Percentiles rank a stretch among this genome's conserved stretches.
These are phyloP conservation scores for Termitomyces sp. DNA, from an alignment of 768 basidiomycete genomes.

Conservation along the genomic window DNA sequence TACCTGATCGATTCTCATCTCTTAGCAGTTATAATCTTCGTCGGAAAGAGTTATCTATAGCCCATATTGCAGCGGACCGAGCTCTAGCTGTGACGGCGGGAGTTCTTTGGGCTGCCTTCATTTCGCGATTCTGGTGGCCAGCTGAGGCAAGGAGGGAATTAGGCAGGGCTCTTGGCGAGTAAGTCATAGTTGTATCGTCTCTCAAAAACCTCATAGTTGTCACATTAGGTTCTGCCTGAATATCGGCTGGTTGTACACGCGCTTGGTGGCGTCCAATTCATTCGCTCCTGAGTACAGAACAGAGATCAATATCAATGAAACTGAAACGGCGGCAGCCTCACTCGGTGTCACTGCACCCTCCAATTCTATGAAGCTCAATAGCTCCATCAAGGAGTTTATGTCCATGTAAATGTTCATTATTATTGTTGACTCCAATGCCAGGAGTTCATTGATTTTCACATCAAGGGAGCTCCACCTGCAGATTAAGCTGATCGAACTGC, in stretches of 20 bases:
- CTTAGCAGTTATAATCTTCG: constrained; percentile 71
- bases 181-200: constrained; percentile 1
- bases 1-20: background rate
- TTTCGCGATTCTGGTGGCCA: constrained; percentile 95
- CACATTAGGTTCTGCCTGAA: constrained; percentile 78
- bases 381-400: constrained; percentile 84
- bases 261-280: constrained; percentile 84
- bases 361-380: constrained; percentile 40
- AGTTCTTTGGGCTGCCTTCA: constrained; percentile 83
- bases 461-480: constrained; percentile 93
- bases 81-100: constrained; percentile 79
- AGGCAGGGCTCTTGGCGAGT: constrained; percentile 84
- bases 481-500: constrained; percentile 81
- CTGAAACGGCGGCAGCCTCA: constrained; percentile 22
- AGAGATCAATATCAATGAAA: constrained; percentile 19
- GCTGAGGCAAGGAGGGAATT: constrained; percentile 89
- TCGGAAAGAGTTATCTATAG: constrained; percentile 50
- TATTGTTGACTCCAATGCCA: background rate
- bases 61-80: constrained; percentile 71
- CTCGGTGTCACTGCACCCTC: constrained; percentile 27
- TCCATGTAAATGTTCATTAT: constrained; percentile 61
- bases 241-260: constrained; percentile 92
- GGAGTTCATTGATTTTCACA: background rate
- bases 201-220: constrained; percentile 3
- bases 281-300: constrained; percentile 46